These are phyloP conservation scores for Arctium minus DNA, from an alignment of 129 eudicot species.

Conservation along the genomic window DNA sequence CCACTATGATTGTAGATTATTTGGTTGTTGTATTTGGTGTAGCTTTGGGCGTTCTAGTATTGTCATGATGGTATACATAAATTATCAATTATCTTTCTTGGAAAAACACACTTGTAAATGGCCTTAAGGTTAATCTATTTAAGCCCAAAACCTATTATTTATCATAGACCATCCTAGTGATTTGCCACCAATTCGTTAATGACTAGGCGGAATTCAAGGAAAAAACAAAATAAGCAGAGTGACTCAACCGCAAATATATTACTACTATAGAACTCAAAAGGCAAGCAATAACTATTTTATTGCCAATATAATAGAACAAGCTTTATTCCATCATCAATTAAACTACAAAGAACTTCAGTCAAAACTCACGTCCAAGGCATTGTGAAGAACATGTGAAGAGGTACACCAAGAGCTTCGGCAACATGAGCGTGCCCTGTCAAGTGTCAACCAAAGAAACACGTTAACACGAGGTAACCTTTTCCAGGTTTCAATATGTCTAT, in stretches of 20 bases:
- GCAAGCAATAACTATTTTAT: not conserved
- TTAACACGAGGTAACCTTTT: conserved; percentile 1
- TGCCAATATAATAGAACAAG: not conserved
- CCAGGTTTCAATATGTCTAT: not conserved
- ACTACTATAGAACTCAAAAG: not conserved
- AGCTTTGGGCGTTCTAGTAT: not conserved
- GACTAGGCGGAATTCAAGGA: not conserved
- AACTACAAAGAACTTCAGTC: not conserved
- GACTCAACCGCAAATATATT: not conserved
- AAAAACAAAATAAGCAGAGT: not conserved
- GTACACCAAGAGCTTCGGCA: conserved; percentile 98
- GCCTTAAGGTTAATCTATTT: not conserved
- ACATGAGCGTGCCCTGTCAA: conserved; percentile 87
- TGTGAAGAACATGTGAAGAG: conserved; percentile 96
- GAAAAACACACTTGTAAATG: not conserved
- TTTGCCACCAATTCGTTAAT: not conserved
- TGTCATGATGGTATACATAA: too few species aligned
- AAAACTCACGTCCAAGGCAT: conserved; percentile 99
- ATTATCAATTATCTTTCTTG: not conserved
- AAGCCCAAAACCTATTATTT: not conserved
- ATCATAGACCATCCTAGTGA: not conserved
- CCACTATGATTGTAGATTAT: not conserved
- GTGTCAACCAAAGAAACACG: conserved; percentile 15
- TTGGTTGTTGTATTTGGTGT: not conserved
- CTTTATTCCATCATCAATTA: not conserved